A percentile compares a stretch with the other conserved stretches of the same genome.
phyloP scores from a whole-genome alignment of 192 early-diverging fungal species.

The Globomyces pollinis-pini region DNA sequence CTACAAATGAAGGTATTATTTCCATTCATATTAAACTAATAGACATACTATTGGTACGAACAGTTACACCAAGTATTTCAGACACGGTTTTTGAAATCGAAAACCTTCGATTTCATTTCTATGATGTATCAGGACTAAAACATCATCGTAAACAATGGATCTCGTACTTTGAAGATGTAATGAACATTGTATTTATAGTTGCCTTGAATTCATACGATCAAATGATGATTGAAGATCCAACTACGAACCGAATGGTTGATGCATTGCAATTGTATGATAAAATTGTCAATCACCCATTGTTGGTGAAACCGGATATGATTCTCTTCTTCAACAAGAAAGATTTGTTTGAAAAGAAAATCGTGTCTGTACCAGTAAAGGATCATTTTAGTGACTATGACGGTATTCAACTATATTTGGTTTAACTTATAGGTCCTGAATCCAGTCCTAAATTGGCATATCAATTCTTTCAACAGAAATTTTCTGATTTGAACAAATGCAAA shows the following conservation, averaged over 20 bases:
- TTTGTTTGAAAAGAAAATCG: neutral
- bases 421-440: too few species aligned
- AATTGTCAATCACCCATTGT: conserved; percentile 26
- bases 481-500: neutral
- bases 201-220: conserved; percentile 17
- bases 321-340: conserved; percentile 48
- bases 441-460: too few species aligned
- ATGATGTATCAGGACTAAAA: conserved; percentile 10
- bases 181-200: conserved; percentile 14
- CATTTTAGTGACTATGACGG: neutral
- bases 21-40: too few species aligned
- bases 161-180: conserved; percentile 36
- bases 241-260: conserved; percentile 38
- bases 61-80: neutral
- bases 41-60: conserved; percentile 6
- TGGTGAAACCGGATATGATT: conserved; percentile 27
- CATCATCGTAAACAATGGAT: neutral
- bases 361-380: neutral
- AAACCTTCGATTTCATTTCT: neutral
- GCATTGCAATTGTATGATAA: conserved; percentile 31
- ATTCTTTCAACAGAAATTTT: neutral
- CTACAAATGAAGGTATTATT: neutral
- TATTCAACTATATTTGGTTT: neutral
- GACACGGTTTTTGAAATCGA: conserved; percentile 9
- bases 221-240: conserved; percentile 33